phyloP scores from a whole-genome alignment of 495 filamentous ascomycete genomes.

The Viridothelium virens region DNA sequence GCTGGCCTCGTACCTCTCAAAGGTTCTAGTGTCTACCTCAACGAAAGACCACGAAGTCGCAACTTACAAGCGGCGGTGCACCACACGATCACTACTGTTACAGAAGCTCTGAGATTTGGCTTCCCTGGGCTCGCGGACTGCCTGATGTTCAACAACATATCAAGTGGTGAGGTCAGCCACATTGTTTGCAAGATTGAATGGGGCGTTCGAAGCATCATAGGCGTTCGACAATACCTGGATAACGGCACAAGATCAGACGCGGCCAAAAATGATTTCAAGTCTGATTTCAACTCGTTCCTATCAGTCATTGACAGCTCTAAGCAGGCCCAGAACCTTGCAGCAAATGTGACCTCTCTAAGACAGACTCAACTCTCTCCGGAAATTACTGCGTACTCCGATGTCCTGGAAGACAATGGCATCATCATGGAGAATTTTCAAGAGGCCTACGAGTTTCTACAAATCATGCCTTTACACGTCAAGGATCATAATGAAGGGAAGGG shows the following conservation, averaged over 20 bases:
- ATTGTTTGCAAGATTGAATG: slow-evolving; percentile 26
- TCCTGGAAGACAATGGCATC: slow-evolving; percentile 20
- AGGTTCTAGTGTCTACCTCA: slow-evolving; percentile 22
- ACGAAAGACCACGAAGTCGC: slow-evolving; percentile 14
- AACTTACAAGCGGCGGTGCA: slow-evolving; percentile 19
- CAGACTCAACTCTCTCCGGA: slow-evolving; percentile 13
- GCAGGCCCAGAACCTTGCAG: not conserved
- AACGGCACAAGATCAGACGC: not conserved
- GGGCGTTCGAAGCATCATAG: slow-evolving; percentile 24
- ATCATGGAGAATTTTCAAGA: slow-evolving; percentile 21
- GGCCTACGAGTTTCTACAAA: slow-evolving; percentile 20
- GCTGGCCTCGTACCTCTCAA: slow-evolving; percentile 17
- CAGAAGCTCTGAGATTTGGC: slow-evolving; percentile 22
- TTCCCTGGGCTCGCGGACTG: slow-evolving; percentile 13
- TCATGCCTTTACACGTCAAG: slow-evolving; percentile 23
- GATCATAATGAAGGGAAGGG: slow-evolving; percentile 26
- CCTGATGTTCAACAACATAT: slow-evolving; percentile 5
- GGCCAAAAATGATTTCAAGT: not conserved
- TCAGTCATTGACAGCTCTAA: not conserved
- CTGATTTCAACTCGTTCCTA: not conserved
- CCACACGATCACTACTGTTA: slow-evolving; percentile 15
- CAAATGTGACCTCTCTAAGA: no score
- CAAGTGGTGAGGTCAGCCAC: slow-evolving; percentile 24
- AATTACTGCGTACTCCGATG: slow-evolving; percentile 24
- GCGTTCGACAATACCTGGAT: slow-evolving; percentile 5